Base-by-base conservation (phyloP, 495 filamentous ascomycete genomes). In the Penicillium macrosclerotiorum region DNA sequence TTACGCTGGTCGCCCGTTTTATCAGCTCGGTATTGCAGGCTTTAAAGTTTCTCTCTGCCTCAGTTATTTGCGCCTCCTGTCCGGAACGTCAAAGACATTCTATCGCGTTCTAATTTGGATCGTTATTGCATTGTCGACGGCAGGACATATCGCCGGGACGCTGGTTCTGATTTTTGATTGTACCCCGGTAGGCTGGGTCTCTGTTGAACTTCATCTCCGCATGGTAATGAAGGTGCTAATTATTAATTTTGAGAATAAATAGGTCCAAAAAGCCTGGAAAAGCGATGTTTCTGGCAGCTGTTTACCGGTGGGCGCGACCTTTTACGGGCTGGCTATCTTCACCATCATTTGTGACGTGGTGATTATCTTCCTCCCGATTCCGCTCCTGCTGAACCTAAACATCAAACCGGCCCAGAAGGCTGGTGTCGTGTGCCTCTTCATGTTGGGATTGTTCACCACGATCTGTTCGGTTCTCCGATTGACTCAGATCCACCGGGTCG, bases 41-140 rank as follows among this genome's bases (percentile, higher is more conserved):
- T 81, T 82, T 67, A 82, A 82, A 55, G 72, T 79, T 7, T 75
- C 79, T 1, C 65, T 81, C n/a, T 74, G 79, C 27, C 65, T 79
- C 37, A 74, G 72, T 26, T 82, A 81, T 45, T 64, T 81, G 7
- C 72, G 78, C 3, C 67, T 82, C 16, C 60, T 81, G 22, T 67
- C 68, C 20, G 65, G 72, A 2, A 77, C 72, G 0, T 62, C 61
- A 17, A 78, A 79, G 32, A 52, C 34, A 8, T 27, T 50, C n/a
- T 82, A 80, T 42, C 61, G 71, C 14, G 47, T 55, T 18, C 25
- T 79, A 2, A 75, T 80, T 13, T 80, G 73, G 69, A 29, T 57
- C 5, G 65, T 78, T 14, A 70, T 79, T 31, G 45, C 48, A 0
- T 30, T 62, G 0, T 72, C 73, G 20, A 68, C 76, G 13, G 24